Evolutionary conservation across 176 grass and related monocot species (phyloP).

Genomic region (Dendrocalamus sinicus): DNA sequence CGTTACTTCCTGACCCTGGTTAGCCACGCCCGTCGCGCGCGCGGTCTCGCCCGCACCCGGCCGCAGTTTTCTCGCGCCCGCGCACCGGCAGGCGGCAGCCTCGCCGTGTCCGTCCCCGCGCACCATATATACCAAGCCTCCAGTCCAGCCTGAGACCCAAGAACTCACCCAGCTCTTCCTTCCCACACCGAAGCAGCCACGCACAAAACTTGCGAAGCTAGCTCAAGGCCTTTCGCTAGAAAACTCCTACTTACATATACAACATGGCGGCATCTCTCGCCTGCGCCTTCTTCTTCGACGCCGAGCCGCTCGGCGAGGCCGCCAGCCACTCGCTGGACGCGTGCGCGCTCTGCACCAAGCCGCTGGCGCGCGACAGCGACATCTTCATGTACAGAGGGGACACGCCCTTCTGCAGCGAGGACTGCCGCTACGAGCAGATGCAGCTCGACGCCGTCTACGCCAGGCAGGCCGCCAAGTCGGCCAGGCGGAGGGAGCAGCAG

Average conservation of each 20-base stretch:
- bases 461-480: not conserved
- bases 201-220: not conserved
- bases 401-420: constrained; percentile 76
- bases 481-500: constrained; percentile 4
- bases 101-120: not conserved
- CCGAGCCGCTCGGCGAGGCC: constrained; percentile 28
- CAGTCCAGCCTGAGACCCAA: not conserved
- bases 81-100: not conserved
- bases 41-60: not conserved
- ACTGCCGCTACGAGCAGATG: constrained; percentile 64
- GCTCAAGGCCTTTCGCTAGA: not conserved
- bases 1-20: not conserved
- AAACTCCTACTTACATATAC: not conserved
- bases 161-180: not conserved
- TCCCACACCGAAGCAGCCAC: not conserved
- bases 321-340: constrained; percentile 43
- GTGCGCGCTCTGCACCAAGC: constrained; percentile 62
- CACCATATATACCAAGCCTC: constrained; percentile 32
- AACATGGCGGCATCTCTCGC: constrained; percentile 32
- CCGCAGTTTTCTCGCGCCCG: not conserved
- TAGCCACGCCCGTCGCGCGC: not conserved
- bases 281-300: constrained; percentile 50
- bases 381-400: constrained; percentile 77
- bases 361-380: constrained; percentile 54
- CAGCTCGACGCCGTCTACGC: constrained; percentile 37